phyloP scores from a whole-genome alignment of 768 basidiomycete genomes.

The Kwoniella europaea region DNA sequence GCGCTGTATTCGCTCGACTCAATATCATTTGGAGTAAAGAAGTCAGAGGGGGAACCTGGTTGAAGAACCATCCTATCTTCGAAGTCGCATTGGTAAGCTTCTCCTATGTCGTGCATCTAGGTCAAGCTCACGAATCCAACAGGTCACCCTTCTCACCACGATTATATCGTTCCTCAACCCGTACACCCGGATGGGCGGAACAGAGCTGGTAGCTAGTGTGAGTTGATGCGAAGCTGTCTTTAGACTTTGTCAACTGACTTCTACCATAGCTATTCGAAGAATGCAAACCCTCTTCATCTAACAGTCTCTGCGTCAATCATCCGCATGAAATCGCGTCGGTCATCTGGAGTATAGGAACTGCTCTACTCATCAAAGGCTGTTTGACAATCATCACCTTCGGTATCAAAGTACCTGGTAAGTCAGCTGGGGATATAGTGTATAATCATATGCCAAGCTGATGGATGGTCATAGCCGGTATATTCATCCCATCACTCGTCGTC shows the following conservation, averaged over 20 bases:
- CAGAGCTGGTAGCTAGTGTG: conserved; percentile 89
- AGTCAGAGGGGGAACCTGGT: conserved; percentile 79
- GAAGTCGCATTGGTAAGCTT: conserved; percentile 81
- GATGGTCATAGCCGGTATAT: conserved; percentile 79
- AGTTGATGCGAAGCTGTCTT: conserved; percentile 49
- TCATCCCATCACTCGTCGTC: conserved; percentile 90
- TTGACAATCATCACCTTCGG: conserved; percentile 91
- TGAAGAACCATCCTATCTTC: conserved; percentile 74
- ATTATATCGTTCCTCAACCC: conserved; percentile 82
- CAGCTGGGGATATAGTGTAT: neutral
- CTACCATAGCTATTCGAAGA: conserved; percentile 66
- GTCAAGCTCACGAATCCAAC: conserved; percentile 13
- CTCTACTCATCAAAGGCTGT: conserved; percentile 78
- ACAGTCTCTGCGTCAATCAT: conserved; percentile 70
- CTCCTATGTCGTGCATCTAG: too few species aligned
- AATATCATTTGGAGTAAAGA: conserved; percentile 87
- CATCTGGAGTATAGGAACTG: conserved; percentile 69
- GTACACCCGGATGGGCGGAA: conserved; percentile 90
- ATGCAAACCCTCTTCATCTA: conserved; percentile 69
- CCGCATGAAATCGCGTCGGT: conserved; percentile 66
- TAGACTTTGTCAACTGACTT: neutral
- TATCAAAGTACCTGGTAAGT: conserved; percentile 63
- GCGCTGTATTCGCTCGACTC: conserved; percentile 76
- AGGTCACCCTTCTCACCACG: conserved; percentile 81
- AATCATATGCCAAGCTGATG: conserved; percentile 11